These are phyloP conservation scores for Chaetomium cochliodes DNA, from an alignment of 495 filamentous ascomycete species.

Conservation along the genomic window DNA sequence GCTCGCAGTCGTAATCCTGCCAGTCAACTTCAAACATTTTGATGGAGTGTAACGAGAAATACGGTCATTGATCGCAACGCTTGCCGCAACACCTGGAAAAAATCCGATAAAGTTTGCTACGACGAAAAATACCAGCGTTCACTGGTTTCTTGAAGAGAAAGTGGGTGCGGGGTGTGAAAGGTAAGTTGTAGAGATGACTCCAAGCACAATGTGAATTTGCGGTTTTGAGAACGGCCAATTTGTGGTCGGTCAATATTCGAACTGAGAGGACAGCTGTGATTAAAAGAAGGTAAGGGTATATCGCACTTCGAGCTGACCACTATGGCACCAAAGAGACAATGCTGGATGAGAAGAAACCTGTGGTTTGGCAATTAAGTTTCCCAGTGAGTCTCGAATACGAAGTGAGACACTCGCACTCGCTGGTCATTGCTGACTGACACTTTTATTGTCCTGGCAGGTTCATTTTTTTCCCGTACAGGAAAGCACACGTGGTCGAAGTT, in stretches of 20 bases:
- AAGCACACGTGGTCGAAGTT: neutral
- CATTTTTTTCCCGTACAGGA: neutral
- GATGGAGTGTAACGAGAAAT: neutral
- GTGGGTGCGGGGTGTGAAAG: neutral
- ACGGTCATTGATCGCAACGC: neutral
- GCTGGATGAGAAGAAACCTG: neutral
- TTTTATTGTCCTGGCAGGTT: neutral
- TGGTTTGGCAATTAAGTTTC: neutral
- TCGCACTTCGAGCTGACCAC: neutral
- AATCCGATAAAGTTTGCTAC: neutral
- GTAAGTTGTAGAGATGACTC: neutral
- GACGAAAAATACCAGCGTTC: neutral
- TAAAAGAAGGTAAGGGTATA: neutral
- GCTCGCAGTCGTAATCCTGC: conserved; percentile 47
- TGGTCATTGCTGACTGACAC: neutral
- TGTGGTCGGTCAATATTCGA: neutral
- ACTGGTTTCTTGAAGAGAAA: neutral
- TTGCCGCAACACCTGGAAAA: neutral
- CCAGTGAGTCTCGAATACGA: neutral
- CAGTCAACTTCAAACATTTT: conserved; percentile 56
- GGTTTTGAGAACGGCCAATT: neutral
- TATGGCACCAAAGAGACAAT: neutral
- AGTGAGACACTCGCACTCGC: neutral
- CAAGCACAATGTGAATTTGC: neutral
- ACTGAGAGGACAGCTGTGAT: neutral